Conservation (phyloP, 116 monocot species). For the Papilionanthe hybrid region DNA sequence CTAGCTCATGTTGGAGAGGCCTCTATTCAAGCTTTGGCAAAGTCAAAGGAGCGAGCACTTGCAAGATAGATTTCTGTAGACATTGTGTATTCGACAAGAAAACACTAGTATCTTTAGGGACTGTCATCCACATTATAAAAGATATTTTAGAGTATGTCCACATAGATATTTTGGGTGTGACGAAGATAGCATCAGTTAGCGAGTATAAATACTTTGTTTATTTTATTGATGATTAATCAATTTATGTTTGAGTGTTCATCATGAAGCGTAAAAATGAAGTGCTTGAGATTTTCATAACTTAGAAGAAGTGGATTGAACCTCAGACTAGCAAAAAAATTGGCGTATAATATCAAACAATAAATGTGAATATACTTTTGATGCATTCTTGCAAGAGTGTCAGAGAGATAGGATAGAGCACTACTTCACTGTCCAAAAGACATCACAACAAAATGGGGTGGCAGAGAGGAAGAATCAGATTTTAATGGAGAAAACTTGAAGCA, state of each 20-base stretch:
- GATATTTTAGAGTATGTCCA: background rate
- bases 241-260: background rate
- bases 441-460: too few species aligned
- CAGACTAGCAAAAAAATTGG: background rate
- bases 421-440: too few species aligned
- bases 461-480: too few species aligned
- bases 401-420: too few species aligned
- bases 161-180: background rate
- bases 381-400: too few species aligned
- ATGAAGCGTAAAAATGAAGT: too few species aligned
- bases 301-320: too few species aligned
- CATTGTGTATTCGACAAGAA: background rate
- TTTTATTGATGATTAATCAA: background rate
- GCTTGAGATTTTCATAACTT: too few species aligned
- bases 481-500: too few species aligned
- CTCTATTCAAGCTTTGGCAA: background rate
- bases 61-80: background rate
- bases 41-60: background rate
- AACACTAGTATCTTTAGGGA: background rate
- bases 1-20: too few species aligned
- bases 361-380: too few species aligned
- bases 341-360: background rate
- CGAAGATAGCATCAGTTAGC: background rate
- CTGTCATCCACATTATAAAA: background rate
- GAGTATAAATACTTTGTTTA: background rate